A percentile compares a stretch with the other conserved stretches of the same genome.
These are phyloP conservation scores for Calonectria naviculata DNA, from an alignment of 2,329 filamentous ascomycete genomes.

Conservation along the genomic window DNA sequence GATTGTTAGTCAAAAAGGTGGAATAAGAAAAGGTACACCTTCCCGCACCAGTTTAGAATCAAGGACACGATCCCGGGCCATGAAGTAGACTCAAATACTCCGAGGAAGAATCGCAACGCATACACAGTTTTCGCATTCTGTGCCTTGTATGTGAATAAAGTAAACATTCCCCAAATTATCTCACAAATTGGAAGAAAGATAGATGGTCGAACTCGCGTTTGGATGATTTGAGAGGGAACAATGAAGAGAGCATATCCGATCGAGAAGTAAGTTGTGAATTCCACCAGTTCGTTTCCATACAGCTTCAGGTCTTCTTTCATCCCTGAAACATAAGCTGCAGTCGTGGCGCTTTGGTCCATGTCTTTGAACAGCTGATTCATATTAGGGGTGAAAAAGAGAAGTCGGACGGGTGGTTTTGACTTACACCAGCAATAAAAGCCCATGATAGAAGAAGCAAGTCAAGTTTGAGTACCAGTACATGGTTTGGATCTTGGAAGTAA, in stretches of 20 bases:
- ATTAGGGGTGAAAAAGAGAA: not conserved
- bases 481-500: constrained; percentile 42
- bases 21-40: no score
- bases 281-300: constrained; percentile 32
- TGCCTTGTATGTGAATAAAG: constrained; percentile 30
- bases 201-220: constrained; percentile 35
- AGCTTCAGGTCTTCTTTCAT: constrained; percentile 35
- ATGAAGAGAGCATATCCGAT: constrained; percentile 38
- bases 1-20: not conserved
- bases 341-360: constrained; percentile 37
- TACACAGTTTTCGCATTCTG: constrained; percentile 29
- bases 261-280: constrained; percentile 40
- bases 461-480: constrained; percentile 43
- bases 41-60: constrained; percentile 33
- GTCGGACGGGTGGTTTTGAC: not conserved
- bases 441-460: constrained; percentile 42
- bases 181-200: constrained; percentile 34
- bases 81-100: constrained; percentile 36
- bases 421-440: constrained; percentile 33
- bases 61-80: constrained; percentile 37
- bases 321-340: constrained; percentile 33
- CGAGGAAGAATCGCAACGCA: constrained; percentile 33
- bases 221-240: constrained; percentile 34
- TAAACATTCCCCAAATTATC: constrained; percentile 35
- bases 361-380: constrained; percentile 20